These are phyloP conservation scores for Isabelozyma rhagii DNA, from an alignment of 805 yeast genomes.

Conservation along the genomic window DNA sequence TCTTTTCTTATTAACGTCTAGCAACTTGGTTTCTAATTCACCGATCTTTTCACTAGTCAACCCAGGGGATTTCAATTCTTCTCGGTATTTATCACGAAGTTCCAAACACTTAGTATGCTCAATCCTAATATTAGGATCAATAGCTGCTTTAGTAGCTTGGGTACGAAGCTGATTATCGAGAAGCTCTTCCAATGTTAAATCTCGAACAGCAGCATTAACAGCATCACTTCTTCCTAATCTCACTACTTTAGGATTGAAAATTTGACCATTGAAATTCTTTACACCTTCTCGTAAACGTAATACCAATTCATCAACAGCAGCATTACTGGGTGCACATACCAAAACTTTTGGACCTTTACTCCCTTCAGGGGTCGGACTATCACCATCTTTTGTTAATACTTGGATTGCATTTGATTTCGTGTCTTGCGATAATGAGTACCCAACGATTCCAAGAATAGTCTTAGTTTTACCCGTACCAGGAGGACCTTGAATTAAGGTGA, in stretches of 20 bases:
- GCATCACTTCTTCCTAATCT: constrained; percentile 90
- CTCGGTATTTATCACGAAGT: constrained; percentile 56
- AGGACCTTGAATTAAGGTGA: constrained; percentile 94
- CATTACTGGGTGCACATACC: constrained; percentile 97
- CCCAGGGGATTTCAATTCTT: constrained; percentile 23
- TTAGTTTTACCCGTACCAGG: constrained; percentile 99
- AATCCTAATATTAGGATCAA: constrained; percentile 48
- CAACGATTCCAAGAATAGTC: constrained; percentile 89
- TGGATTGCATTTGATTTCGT: constrained; percentile 13
- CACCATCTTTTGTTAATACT: constrained; percentile 17
- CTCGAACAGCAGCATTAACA: constrained; percentile 76
- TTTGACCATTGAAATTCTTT: constrained; percentile 48
- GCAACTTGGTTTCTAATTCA: constrained; percentile 46
- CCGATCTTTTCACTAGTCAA: constrained; percentile 40
- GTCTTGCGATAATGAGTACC: constrained; percentile 56
- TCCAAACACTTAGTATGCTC: constrained; percentile 50
- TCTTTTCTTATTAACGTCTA: constrained; percentile 57
- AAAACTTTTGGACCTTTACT: constrained; percentile 53
- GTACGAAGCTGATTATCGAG: constrained; percentile 61
- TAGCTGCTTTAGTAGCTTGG: constrained; percentile 32
- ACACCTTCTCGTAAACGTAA: constrained; percentile 77
- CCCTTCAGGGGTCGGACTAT: constrained; percentile 28
- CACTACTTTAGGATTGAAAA: constrained; percentile 64
- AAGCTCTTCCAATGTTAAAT: constrained; percentile 79
- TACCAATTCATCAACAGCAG: constrained; percentile 96